Evolutionary conservation across 495 filamentous ascomycete species (phyloP).

Genomic region (Physcia stellaris): DNA sequence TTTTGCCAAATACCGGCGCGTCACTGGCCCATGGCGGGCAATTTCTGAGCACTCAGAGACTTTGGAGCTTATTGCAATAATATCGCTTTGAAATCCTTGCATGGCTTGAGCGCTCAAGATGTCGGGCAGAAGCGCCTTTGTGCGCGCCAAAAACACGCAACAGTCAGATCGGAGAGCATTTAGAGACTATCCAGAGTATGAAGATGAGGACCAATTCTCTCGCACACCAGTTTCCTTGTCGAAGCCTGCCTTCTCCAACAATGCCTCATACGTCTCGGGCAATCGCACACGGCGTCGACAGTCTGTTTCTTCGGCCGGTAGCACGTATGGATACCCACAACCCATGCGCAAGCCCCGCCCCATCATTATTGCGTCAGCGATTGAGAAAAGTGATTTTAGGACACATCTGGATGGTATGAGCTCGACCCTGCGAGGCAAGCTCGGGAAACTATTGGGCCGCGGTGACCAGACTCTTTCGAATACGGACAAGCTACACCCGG

Average conservation of each 20-base stretch:
- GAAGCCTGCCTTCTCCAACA: constrained; percentile 10
- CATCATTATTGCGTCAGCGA: constrained; percentile 18
- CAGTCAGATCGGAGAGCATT: constrained; percentile 12
- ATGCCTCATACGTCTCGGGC: constrained; percentile 13
- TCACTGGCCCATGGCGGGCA: no score
- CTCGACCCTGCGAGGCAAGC: constrained; percentile 16
- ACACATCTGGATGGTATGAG: constrained; percentile 21
- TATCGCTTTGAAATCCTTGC: neutral
- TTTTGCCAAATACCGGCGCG: no score
- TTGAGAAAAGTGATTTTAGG: constrained; percentile 18
- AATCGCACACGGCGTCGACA: constrained; percentile 12
- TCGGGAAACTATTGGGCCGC: constrained; percentile 15
- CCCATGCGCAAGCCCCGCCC: constrained; percentile 18
- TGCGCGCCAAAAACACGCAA: constrained; percentile 13
- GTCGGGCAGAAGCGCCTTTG: constrained; percentile 18
- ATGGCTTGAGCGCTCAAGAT: constrained; percentile 5
- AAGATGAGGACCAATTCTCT: constrained; percentile 10
- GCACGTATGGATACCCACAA: constrained; percentile 16
- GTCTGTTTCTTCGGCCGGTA: constrained; percentile 16
- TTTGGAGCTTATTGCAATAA: no score
- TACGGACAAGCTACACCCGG: constrained; percentile 2
- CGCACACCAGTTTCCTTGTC: constrained; percentile 5
- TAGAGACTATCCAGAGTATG: constrained; percentile 13
- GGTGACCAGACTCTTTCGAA: constrained; percentile 8
- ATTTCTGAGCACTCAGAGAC: no score